These are phyloP conservation scores for Termitomyces heimii DNA, from an alignment of 768 basidiomycete species.

Conservation along the genomic window DNA sequence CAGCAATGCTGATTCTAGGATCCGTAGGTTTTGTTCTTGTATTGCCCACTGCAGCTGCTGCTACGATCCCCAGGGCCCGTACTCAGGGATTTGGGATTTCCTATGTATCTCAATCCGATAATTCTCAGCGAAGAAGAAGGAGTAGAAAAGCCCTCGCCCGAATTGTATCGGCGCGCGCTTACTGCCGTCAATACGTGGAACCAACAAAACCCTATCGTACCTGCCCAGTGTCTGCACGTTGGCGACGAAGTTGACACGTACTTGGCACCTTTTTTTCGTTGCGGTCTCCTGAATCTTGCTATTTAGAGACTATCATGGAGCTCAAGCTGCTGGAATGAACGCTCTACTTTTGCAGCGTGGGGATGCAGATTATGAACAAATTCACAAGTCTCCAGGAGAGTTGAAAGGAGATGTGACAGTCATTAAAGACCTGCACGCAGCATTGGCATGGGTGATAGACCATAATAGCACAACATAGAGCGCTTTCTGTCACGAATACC, in stretches of 20 bases:
- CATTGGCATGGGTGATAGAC: conserved; percentile 12
- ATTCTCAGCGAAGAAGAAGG: conserved; percentile 68
- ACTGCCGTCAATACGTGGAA: conserved; percentile 19
- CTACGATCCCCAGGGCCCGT: conserved; percentile 30
- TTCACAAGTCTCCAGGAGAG: conserved; percentile 5
- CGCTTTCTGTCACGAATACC: neutral
- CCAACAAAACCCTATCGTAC: conserved; percentile 19
- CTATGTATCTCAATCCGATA: conserved; percentile 42
- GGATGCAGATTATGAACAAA: conserved; percentile 7
- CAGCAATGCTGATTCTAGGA: conserved; percentile 69
- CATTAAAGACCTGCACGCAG: conserved; percentile 8
- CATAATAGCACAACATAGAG: conserved; percentile 1
- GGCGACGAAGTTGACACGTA: conserved; percentile 72
- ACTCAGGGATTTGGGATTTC: conserved; percentile 56
- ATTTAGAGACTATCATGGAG: conserved; percentile 16
- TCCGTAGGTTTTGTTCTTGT: conserved; percentile 40
- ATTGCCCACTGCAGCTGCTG: neutral
- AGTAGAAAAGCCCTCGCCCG: conserved; percentile 58
- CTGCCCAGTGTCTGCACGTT: conserved; percentile 55
- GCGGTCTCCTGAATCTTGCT: neutral
- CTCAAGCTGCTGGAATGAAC: conserved; percentile 16
- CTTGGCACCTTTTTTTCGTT: conserved; percentile 11
- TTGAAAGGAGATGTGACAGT: neutral
- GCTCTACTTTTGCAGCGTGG: conserved; percentile 13
- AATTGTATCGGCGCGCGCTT: conserved; percentile 51